Evolutionary conservation across 352 stramenopile species (phyloP).

Genomic region (Aphanomyces euteiches): DNA sequence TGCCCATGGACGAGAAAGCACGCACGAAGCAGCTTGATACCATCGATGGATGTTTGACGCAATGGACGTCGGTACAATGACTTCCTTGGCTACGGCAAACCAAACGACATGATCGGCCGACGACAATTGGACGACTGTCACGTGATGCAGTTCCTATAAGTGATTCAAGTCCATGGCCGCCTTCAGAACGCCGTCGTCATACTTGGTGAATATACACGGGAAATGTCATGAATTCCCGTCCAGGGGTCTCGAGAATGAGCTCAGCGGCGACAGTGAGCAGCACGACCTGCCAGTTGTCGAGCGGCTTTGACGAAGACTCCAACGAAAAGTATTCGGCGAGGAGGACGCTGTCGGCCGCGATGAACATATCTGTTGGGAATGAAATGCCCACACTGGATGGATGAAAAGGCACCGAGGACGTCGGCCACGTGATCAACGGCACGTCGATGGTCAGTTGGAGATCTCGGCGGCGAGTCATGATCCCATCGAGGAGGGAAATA

Average conservation of each 20-base stretch:
- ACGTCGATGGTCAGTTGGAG: background rate
- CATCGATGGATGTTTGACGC: background rate
- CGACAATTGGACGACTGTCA: background rate
- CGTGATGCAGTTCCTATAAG: background rate
- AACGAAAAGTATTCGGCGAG: conserved; percentile 6
- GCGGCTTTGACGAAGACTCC: too few relatives aligned
- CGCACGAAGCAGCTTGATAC: background rate
- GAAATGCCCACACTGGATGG: conserved; percentile 1
- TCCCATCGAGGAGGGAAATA: conserved; percentile 5
- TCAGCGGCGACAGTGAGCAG: conserved; percentile 1
- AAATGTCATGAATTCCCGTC: too few relatives aligned
- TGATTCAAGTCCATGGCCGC: background rate
- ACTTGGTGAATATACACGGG: conserved; percentile 16
- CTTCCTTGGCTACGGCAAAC: conserved; percentile 1
- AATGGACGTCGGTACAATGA: background rate
- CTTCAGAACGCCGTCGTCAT: background rate
- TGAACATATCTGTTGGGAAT: conserved; percentile 2
- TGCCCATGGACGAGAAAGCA: background rate
- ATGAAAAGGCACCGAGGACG: background rate
- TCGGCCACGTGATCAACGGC: background rate
- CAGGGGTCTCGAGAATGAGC: conserved; percentile 7
- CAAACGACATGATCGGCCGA: conserved; percentile 3
- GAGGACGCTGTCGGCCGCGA: conserved; percentile 4
- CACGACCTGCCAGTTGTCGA: conserved; percentile 1
- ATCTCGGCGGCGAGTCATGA: conserved; percentile 1